phyloP scores from a whole-genome alignment of 306 rosid species.

The Cucumis hystrix region DNA sequence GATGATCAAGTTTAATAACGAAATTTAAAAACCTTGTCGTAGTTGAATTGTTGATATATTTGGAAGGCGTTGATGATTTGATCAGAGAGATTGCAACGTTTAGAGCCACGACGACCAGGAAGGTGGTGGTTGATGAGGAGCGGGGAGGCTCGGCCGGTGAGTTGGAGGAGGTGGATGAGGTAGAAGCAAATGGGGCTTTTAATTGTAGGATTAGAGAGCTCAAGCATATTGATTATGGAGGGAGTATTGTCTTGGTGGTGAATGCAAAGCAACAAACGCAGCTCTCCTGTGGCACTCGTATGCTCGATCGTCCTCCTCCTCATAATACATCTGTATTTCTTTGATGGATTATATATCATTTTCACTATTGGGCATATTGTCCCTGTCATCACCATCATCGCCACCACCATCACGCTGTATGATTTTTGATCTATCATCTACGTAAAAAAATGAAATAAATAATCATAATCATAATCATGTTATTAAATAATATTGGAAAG shows the following conservation, averaged over 20 bases:
- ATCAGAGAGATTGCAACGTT: conserved; percentile 8
- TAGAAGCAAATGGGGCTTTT: conserved; percentile 31
- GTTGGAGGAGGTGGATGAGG: conserved; percentile 34
- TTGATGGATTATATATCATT: conserved; percentile 38
- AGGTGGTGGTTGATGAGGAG: conserved; percentile 27
- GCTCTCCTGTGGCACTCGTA: conserved; percentile 7
- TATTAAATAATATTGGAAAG: no score
- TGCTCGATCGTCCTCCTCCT: conserved; percentile 35
- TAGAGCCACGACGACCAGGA: neutral
- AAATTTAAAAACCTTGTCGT: neutral
- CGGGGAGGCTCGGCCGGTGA: conserved; percentile 32
- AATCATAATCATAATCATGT: no score
- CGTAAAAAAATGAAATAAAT: neutral
- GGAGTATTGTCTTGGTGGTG: conserved; percentile 27
- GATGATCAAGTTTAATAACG: no score
- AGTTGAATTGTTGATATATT: conserved; percentile 14
- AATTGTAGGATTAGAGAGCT: conserved; percentile 29
- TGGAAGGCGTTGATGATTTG: conserved; percentile 32
- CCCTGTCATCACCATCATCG: conserved; percentile 28
- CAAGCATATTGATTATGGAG: conserved; percentile 35
- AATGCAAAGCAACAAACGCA: conserved; percentile 34
- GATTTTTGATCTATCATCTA: conserved; percentile 34
- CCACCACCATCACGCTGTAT: conserved; percentile 18
- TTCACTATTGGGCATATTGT: conserved; percentile 23
- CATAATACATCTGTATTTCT: conserved; percentile 17